Evolutionary conservation across 1,284 basidiomycete species (phyloP), one percentile per base, ranked within the genome.

Genomic region (Austropuccinia psidii): DNA sequence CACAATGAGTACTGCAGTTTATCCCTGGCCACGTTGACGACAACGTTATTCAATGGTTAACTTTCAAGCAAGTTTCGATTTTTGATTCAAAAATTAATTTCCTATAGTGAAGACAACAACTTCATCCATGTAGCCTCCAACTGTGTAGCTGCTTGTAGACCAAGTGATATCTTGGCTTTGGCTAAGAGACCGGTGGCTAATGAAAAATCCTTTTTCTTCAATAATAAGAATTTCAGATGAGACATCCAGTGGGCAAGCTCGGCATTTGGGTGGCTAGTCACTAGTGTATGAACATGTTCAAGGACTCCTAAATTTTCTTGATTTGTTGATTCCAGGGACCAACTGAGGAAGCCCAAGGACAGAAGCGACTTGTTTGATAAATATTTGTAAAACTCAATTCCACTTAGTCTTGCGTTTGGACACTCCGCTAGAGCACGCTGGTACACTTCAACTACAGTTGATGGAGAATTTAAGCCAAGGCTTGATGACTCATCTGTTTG

Each of bases 341-440:
- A 62, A 31, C 60, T 62, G 27, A 62, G 39, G 33, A 62, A 62
- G n/a, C 35, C 47, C 24, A 62, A 17, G 27, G 60, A 62, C 29
- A 62, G 37, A 6, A 62, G 41, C 9, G 60, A 62, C 33, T 62
- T 62, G 60, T 62, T 62, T 2, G 60, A 45, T 45, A 62, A 21
- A 31, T 62, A 62, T 41, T 62, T 45, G 27, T 27, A 9, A 21
- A 62, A 62, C 41, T 62, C 24, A 17, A 1, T 41, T 15, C 29
- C 9, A 6, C 24, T 17, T 45, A 62, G 43, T 19, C 24, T 68
- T 15, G 21, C 17, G 21, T 47, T n/a, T 43, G 31, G 24, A 5
- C 33, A 55, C 41, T 68, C 29, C 4, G 52, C 39, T 35, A 68
- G 45, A 43, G 37, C 21, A 8, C 52, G 33, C 41, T 68, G 66